Conservation (phyloP, 495 filamentous ascomycete species). For the Xylaria bambusicola region DNA sequence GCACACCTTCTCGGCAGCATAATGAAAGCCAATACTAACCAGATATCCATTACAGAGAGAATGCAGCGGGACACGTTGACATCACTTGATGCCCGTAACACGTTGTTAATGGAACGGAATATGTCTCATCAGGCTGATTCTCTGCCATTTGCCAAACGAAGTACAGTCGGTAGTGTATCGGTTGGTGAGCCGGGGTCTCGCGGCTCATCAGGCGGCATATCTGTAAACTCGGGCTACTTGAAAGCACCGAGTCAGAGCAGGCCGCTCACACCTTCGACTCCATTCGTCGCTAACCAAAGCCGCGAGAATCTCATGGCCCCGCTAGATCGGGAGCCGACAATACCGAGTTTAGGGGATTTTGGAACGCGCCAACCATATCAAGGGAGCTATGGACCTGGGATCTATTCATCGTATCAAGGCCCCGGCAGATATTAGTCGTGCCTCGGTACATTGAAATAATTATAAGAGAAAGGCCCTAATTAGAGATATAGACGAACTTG, state of each 20-base stretch:
- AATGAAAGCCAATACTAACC: slow-evolving; percentile 27
- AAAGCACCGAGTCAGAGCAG: slow-evolving; percentile 22
- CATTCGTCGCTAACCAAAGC: slow-evolving; percentile 20
- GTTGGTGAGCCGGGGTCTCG: neutral
- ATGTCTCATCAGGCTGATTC: slow-evolving; percentile 33
- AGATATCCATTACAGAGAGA: slow-evolving; percentile 62
- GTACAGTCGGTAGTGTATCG: slow-evolving; percentile 22
- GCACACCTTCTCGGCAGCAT: neutral
- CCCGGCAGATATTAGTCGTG: slow-evolving; percentile 18
- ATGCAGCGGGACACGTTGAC: slow-evolving; percentile 80
- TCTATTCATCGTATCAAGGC: slow-evolving; percentile 22
- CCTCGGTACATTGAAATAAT: neutral
- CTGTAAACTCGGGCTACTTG: slow-evolving; percentile 5
- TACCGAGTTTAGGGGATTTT: slow-evolving; percentile 32
- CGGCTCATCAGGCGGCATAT: slow-evolving; percentile 22
- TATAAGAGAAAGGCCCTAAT: neutral
- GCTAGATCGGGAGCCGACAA: slow-evolving; percentile 30
- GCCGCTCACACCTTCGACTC: slow-evolving; percentile 35
- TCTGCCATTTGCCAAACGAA: slow-evolving; percentile 36
- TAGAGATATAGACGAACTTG: neutral
- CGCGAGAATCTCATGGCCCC: slow-evolving; percentile 37
- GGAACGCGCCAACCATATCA: slow-evolving; percentile 15
- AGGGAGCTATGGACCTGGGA: slow-evolving; percentile 10
- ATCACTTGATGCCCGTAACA: slow-evolving; percentile 86
- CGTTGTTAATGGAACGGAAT: slow-evolving; percentile 63